Conservation (phyloP, 2,329 filamentous ascomycete species). For the Dactylellina leptospora region DNA sequence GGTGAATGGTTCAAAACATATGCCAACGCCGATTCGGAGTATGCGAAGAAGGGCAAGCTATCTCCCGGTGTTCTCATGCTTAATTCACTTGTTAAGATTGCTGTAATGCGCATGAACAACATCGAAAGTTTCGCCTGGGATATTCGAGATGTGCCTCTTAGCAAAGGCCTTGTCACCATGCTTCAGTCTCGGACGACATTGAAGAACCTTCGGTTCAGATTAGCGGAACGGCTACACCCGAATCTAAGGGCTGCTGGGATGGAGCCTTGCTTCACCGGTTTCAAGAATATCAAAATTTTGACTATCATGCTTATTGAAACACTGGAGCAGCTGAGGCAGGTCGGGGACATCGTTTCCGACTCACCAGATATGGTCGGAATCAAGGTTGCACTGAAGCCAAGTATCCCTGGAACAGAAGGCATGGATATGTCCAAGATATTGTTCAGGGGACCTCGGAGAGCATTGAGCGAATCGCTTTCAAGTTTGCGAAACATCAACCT, state of each 20-base stretch:
- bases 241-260: constrained; percentile 48
- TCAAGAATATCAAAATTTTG: constrained; percentile 52
- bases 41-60: constrained; percentile 52
- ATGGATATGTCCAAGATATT: constrained; percentile 54
- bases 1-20: constrained; percentile 53
- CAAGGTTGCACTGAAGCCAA: constrained; percentile 52
- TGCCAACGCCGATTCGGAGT: constrained; percentile 43
- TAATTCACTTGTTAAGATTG: constrained; percentile 53
- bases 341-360: constrained; percentile 52
- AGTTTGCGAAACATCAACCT: constrained; percentile 49
- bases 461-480: constrained; percentile 45
- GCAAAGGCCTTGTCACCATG: constrained; percentile 50
- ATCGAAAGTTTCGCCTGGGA: constrained; percentile 53
- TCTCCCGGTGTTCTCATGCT: constrained; percentile 52
- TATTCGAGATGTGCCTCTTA: constrained; percentile 49
- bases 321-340: constrained; percentile 44
- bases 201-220: constrained; percentile 47
- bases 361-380: constrained; percentile 53
- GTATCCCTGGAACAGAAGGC: constrained; percentile 49
- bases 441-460: constrained; percentile 45
- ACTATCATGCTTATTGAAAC: constrained; percentile 54
- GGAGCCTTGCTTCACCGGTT: constrained; percentile 53
- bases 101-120: constrained; percentile 51
- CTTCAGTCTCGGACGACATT: constrained; percentile 46
- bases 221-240: constrained; percentile 50